These are phyloP conservation scores for Zygoascus ofunaensis DNA, from an alignment of 805 yeast genomes.

Conservation along the genomic window DNA sequence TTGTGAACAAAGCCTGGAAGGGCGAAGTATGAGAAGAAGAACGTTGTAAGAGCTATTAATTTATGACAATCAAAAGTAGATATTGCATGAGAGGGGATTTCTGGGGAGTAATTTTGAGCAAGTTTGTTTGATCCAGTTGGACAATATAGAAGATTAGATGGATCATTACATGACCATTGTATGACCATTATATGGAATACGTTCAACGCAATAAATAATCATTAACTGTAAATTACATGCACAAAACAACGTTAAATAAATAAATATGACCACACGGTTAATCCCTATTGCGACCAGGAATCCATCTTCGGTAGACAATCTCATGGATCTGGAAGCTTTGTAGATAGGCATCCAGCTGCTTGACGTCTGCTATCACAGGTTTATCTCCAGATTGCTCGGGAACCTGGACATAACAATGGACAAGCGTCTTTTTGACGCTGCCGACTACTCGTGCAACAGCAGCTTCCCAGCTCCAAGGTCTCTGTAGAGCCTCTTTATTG, in stretches of 20 bases:
- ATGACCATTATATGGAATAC: no score
- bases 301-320: conserved; percentile 70
- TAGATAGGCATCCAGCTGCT: conserved; percentile 27
- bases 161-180: no score
- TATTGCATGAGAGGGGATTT: no score
- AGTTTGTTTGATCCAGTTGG: no score
- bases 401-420: conserved; percentile 55
- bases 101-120: no score
- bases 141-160: no score
- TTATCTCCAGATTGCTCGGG: conserved; percentile 30
- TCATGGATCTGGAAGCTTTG: conserved; percentile 49
- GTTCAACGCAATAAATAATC: no score
- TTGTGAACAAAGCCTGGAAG: conserved; percentile 66
- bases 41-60: no score
- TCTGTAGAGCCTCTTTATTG: conserved; percentile 22
- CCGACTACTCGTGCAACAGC: conserved; percentile 73
- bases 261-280: conserved; percentile 23
- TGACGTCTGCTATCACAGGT: background rate
- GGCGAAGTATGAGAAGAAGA: conserved; percentile 37
- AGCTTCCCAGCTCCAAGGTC: conserved; percentile 53
- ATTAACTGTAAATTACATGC: no score
- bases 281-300: conserved; percentile 76
- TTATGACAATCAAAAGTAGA: background rate
- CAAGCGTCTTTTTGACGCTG: conserved; percentile 72
- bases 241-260: no score